phyloP scores from a whole-genome alignment of 2,329 filamentous ascomycete species.

The Colletotrichum sp. region DNA sequence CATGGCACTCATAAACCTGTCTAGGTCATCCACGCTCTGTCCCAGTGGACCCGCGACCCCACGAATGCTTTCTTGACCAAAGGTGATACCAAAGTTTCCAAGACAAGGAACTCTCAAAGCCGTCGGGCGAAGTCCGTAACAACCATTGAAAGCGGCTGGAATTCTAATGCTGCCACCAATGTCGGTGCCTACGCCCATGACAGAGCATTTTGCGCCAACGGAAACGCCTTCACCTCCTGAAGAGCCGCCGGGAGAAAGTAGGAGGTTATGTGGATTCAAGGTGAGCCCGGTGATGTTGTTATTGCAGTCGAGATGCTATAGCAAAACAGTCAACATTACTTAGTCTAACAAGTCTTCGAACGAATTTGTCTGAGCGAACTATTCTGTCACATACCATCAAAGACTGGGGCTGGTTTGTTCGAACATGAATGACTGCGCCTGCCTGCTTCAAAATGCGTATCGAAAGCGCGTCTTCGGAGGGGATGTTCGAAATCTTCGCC shows the following conservation, averaged over 20 bases:
- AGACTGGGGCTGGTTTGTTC: conserved; percentile 52
- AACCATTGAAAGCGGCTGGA: conserved; percentile 60
- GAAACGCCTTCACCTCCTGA: conserved; percentile 72
- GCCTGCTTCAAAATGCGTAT: conserved; percentile 46
- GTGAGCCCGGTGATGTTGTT: background rate
- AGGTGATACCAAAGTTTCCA: conserved; percentile 58
- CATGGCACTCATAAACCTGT: conserved; percentile 57
- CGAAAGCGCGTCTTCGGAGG: conserved; percentile 43
- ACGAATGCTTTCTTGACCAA: conserved; percentile 68
- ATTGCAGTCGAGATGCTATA: background rate
- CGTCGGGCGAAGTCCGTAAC: conserved; percentile 61
- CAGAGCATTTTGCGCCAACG: conserved; percentile 61
- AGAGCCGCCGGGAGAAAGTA: conserved; percentile 66
- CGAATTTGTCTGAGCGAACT: too few species aligned
- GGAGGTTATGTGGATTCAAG: conserved; percentile 55
- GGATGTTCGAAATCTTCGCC: conserved; percentile 64
- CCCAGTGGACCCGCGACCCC: conserved; percentile 56
- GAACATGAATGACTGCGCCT: conserved; percentile 61
- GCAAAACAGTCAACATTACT: background rate
- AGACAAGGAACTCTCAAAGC: conserved; percentile 64
- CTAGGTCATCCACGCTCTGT: conserved; percentile 59
- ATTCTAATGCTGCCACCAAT: conserved; percentile 26
- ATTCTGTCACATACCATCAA: background rate
- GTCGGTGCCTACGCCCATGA: conserved; percentile 41
- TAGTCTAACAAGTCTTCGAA: accelerated